A percentile compares a stretch with the other conserved stretches of the same genome.
Evolutionary conservation across 1,139 yeast species (phyloP).

Genomic region (Sugiyamaella paludigena): DNA sequence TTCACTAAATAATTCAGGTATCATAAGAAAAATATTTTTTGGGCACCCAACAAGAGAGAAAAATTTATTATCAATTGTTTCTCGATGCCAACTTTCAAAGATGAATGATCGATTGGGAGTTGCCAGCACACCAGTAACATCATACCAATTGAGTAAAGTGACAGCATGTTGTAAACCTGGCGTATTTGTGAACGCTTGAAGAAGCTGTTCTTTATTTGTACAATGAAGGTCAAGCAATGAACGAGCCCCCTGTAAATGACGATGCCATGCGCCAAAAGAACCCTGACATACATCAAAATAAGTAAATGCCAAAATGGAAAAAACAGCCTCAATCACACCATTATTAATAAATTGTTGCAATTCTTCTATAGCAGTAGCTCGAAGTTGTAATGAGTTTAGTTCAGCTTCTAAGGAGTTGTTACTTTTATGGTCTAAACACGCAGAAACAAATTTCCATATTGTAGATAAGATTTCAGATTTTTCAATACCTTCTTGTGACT

Average conservation of each 20-base stretch:
- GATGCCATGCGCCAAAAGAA: constrained; percentile 24
- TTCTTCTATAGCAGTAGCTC: constrained; percentile 23
- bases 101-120: constrained; percentile 17
- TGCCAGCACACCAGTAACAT: constrained; percentile 25
- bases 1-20: constrained; percentile 17
- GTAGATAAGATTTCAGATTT: constrained; percentile 20
- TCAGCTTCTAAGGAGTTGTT: constrained; percentile 14
- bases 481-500: constrained; percentile 12
- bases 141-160: constrained; percentile 27
- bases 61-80: constrained; percentile 22
- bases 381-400: constrained; percentile 20
- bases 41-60: constrained; percentile 26
- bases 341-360: constrained; percentile 22
- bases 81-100: constrained; percentile 28
- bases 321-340: constrained; percentile 25
- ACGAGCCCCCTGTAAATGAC: constrained; percentile 25
- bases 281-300: constrained; percentile 28
- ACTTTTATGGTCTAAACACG: constrained; percentile 18
- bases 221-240: constrained; percentile 26
- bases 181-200: constrained; percentile 13
- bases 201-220: constrained; percentile 15
- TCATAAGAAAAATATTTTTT: constrained; percentile 15
- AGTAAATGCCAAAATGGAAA: constrained; percentile 25
- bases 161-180: constrained; percentile 28
- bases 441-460: constrained; percentile 26